Evolutionary conservation across 441 rosid species (phyloP), one percentile per base, ranked within the genome.

Genomic region (Aleurites moluccanus): DNA sequence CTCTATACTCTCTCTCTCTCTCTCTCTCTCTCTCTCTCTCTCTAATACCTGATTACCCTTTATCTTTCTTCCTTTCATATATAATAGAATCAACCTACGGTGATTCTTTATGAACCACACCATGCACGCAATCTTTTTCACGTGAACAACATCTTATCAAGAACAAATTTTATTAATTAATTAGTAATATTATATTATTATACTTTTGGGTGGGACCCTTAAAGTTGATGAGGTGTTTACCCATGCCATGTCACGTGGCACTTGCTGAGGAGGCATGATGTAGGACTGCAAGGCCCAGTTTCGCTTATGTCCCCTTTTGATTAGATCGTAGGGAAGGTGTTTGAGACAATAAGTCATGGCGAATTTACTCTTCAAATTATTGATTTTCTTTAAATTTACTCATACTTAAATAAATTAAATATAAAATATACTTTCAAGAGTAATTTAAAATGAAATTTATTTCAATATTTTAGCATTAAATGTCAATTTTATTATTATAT

Each of bases 241-340:
- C 82, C 79, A 74, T 70, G 64, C 67, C 76, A 60, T 67, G 78
- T 73, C 82, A 76, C 78, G 75, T 74, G 77, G 47, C 69, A n/a
- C 64, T 61, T 45, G 80, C 81, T 23, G 33, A 77, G 70, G 64
- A 44, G 77, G 77, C 81, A 66, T 44, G 3, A 2, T 28, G 25
- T 49, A 23, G 72, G 72, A 10, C 72, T 28, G 40, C 42, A 23
- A 70, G 72, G 5, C 75, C 74, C 77, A 20, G 21, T 2, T 60
- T 68, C 33, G 9, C 4, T 25, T 15, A 5, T 79, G 86, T 75
- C 70, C 45, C 57, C 66, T 40, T 14, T 13, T 56, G 72, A 55
- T 56, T 66, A 20, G 66, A 42, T 56, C 1, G 23, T 3, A 16
- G 40, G 13, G 67, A 11, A 6, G n/a, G 21, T 3, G n/a, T 40